A percentile compares a stretch with the other conserved stretches of the same genome.
Conservation (phyloP, 106 monocot genomes). For the Posidonia australis region DNA sequence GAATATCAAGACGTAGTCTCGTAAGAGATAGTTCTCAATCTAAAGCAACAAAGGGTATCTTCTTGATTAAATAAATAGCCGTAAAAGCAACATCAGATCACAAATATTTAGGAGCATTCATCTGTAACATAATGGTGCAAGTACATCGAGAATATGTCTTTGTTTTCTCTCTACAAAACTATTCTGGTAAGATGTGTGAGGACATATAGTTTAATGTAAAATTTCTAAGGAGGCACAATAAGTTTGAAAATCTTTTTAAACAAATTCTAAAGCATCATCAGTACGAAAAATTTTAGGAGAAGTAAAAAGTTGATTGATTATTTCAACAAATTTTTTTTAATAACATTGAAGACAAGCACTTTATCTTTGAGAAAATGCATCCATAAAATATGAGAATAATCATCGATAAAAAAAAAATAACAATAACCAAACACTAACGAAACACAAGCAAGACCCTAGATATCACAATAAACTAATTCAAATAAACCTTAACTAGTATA, state of each 20-base stretch:
- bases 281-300: not conserved
- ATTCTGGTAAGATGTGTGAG: no score
- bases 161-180: not conserved
- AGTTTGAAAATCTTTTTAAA: not conserved
- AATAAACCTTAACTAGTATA: not conserved
- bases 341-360: not conserved
- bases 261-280: not conserved
- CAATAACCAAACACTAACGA: not conserved
- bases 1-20: not conserved
- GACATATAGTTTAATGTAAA: not conserved
- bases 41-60: not conserved
- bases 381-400: not conserved
- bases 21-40: not conserved
- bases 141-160: not conserved
- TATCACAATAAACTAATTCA: not conserved
- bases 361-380: not conserved
- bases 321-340: not conserved
- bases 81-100: not conserved
- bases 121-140: not conserved
- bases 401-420: not conserved
- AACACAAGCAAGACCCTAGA: not conserved
- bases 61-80: not conserved
- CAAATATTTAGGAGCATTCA: not conserved
- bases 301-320: not conserved
- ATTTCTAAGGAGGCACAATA: not conserved